These are phyloP conservation scores for Aegilops umbellulata DNA, from an alignment of 176 grass and related monocot species.

Conservation along the genomic window DNA sequence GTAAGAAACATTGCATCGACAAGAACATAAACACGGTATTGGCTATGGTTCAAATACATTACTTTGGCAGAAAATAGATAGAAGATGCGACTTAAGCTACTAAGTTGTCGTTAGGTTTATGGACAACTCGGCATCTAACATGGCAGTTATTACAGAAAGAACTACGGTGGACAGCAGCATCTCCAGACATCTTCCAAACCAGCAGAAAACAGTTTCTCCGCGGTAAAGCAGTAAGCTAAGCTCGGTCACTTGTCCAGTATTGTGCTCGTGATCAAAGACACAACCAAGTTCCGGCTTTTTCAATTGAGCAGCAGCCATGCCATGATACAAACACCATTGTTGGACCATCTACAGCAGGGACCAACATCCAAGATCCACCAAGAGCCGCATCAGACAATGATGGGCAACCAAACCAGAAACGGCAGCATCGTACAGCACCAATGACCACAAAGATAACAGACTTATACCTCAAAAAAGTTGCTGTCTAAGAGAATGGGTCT, in stretches of 20 bases:
- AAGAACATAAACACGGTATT: too few relatives aligned
- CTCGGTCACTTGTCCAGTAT: background rate
- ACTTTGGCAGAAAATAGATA: too few relatives aligned
- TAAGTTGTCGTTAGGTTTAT: too few relatives aligned
- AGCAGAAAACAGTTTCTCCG: background rate
- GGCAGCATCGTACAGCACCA: background rate
- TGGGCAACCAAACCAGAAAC: background rate
- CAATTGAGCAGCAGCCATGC: background rate
- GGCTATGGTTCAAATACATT: too few relatives aligned
- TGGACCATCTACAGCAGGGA: background rate
- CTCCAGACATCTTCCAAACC: background rate
- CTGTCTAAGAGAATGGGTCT: constrained; percentile 22
- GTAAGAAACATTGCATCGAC: too few relatives aligned
- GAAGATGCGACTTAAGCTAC: too few relatives aligned
- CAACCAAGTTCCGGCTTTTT: background rate
- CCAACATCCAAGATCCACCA: background rate
- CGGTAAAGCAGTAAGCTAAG: background rate
- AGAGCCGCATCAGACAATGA: constrained; percentile 4
- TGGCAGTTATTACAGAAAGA: background rate
- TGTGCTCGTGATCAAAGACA: background rate
- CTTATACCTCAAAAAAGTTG: background rate
- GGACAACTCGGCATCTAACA: too few relatives aligned
- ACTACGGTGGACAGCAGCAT: background rate
- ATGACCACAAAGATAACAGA: background rate
- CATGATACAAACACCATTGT: background rate